These are phyloP conservation scores for Lasiosphaeria miniovina DNA, from an alignment of 495 filamentous ascomycete species.

Conservation along the genomic window DNA sequence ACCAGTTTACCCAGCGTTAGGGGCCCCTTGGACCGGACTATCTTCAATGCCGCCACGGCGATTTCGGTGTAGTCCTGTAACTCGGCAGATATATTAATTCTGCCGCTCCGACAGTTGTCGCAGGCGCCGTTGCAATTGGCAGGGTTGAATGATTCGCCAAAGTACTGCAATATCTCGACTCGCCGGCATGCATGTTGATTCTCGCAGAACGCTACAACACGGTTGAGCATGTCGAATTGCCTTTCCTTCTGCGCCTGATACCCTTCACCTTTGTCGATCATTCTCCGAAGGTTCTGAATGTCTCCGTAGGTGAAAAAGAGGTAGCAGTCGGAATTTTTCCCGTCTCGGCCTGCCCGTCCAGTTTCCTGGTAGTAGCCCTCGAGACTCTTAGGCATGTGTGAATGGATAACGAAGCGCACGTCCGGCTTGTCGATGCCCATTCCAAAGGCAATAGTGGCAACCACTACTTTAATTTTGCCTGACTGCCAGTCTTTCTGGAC, in stretches of 20 bases:
- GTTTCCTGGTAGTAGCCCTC: slow-evolving; percentile 99
- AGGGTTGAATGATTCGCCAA: slow-evolving; percentile 74
- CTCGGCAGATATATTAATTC: slow-evolving; percentile 53
- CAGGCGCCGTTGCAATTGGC: slow-evolving; percentile 70
- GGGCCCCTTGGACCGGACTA: slow-evolving; percentile 56
- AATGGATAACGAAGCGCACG: slow-evolving; percentile 93
- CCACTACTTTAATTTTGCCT: slow-evolving; percentile 78
- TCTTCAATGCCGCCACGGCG: slow-evolving; percentile 61
- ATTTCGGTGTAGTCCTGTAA: slow-evolving; percentile 70
- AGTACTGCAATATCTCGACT: slow-evolving; percentile 85
- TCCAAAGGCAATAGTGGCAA: slow-evolving; percentile 98
- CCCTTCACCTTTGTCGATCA: slow-evolving; percentile 79
- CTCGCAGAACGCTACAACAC: slow-evolving; percentile 82
- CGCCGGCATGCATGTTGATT: slow-evolving; percentile 82
- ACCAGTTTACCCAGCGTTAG: slow-evolving; percentile 54
- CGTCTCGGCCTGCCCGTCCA: slow-evolving; percentile 89
- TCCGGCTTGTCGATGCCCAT: slow-evolving; percentile 99
- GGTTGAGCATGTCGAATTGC: slow-evolving; percentile 78
- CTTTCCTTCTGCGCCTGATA: slow-evolving; percentile 73
- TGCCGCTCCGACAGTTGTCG: slow-evolving; percentile 78
- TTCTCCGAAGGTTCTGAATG: slow-evolving; percentile 53
- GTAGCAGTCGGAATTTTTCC: slow-evolving; percentile 81
- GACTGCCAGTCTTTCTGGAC: slow-evolving; percentile 81
- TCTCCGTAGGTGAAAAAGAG: slow-evolving; percentile 84
- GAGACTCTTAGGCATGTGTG: slow-evolving; percentile 87